Evolutionary conservation across 1,284 basidiomycete species (phyloP).

Genomic region (Phenoliferia sp.): DNA sequence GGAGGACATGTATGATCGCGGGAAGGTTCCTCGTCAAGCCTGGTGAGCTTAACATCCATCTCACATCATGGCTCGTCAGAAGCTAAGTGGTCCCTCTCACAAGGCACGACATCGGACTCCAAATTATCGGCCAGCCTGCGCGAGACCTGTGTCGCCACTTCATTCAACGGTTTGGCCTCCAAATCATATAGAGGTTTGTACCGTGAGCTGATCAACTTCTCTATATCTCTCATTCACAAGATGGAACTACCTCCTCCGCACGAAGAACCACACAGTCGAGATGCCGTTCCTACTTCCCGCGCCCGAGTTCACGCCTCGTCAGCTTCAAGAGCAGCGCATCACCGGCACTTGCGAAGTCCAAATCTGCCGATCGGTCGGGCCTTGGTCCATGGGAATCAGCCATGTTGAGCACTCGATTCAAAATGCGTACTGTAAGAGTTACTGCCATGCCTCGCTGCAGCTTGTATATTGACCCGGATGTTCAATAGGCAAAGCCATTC

Average conservation of each 20-base stretch:
- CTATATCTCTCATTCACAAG: slow-evolving; percentile 44
- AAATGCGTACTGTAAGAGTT: slow-evolving; percentile 1
- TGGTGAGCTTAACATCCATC: slow-evolving; percentile 68
- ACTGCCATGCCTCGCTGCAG: too few relatives aligned
- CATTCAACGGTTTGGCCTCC: slow-evolving; percentile 63
- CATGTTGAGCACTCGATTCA: slow-evolving; percentile 71
- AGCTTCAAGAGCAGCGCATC: slow-evolving; percentile 74
- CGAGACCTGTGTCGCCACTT: slow-evolving; percentile 94
- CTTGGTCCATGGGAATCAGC: slow-evolving; percentile 91
- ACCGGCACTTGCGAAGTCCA: slow-evolving; percentile 97
- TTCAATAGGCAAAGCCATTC: slow-evolving; percentile 70
- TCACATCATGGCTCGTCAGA: not conserved
- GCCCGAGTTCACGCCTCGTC: slow-evolving; percentile 79
- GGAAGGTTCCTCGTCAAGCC: slow-evolving; percentile 88
- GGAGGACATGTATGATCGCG: slow-evolving; percentile 89
- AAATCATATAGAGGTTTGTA: slow-evolving; percentile 4
- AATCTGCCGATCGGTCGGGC: slow-evolving; percentile 89
- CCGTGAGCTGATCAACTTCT: slow-evolving; percentile 29
- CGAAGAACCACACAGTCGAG: slow-evolving; percentile 84
- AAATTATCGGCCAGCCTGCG: slow-evolving; percentile 93
- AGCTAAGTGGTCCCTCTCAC: not conserved
- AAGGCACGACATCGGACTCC: slow-evolving; percentile 94
- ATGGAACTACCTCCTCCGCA: slow-evolving; percentile 86
- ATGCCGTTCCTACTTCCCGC: slow-evolving; percentile 96
- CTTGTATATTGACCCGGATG: too few relatives aligned